These are phyloP conservation scores for Tulasnella sp. DNA, from an alignment of 768 basidiomycete genomes.

Conservation along the genomic window DNA sequence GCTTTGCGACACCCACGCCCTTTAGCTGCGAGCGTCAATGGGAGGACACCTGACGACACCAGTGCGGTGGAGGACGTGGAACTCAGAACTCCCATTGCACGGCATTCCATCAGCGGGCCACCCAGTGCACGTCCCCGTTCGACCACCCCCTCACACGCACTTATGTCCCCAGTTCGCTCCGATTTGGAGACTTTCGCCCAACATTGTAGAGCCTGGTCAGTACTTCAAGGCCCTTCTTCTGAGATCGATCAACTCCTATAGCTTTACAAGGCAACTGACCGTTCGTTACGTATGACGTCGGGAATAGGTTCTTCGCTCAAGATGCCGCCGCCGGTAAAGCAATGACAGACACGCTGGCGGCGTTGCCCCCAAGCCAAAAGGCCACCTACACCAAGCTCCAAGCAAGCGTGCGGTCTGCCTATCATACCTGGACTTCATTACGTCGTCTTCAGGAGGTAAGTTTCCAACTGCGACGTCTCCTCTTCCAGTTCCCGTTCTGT, in stretches of 20 bases:
- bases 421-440: conserved; percentile 73
- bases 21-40: background rate
- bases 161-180: conserved; percentile 56
- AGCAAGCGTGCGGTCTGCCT: conserved; percentile 78
- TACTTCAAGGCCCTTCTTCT: conserved; percentile 18
- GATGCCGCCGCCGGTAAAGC: conserved; percentile 70
- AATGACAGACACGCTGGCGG: conserved; percentile 79
- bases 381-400: conserved; percentile 84
- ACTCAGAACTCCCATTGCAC: conserved; percentile 39
- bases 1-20: conserved; percentile 1
- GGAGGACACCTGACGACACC: background rate
- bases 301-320: conserved; percentile 73
- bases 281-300: conserved; percentile 7
- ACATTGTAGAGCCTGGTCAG: conserved; percentile 72
- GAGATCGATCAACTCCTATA: background rate
- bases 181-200: conserved; percentile 78
- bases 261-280: background rate
- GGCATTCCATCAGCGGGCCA: conserved; percentile 44
- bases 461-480: background rate
- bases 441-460: conserved; percentile 62
- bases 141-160: conserved; percentile 65
- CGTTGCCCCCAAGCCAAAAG: conserved; percentile 75
- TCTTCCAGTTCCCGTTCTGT: background rate
- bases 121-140: conserved; percentile 43
- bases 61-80: background rate